phyloP scores from a whole-genome alignment of 164 flowering plant species.

The Buxus sempervirens region DNA sequence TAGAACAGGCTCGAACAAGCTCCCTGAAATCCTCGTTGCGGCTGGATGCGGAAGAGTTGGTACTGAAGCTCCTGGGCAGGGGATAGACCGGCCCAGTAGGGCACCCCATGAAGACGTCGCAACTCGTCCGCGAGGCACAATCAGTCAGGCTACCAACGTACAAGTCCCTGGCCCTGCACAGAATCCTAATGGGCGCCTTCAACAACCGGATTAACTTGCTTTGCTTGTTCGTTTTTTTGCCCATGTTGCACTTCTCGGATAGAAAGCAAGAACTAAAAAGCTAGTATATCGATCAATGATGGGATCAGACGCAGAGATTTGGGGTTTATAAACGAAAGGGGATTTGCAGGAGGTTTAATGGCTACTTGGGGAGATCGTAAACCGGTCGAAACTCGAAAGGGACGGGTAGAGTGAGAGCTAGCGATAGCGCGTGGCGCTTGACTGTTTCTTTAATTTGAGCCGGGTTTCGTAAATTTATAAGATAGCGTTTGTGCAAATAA shows the following conservation, averaged over 20 bases:
- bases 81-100: constrained; percentile 17
- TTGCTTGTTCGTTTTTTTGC: constrained; percentile 8
- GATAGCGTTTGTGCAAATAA: no score
- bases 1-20: constrained; percentile 39
- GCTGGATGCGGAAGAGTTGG: constrained; percentile 17
- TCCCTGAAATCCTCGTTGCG: constrained; percentile 43
- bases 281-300: no score
- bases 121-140: constrained; percentile 25
- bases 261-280: no score
- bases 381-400: no score
- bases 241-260: constrained; percentile 14
- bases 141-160: constrained; percentile 36
- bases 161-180: constrained; percentile 33
- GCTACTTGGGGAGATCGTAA: no score
- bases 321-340: no score
- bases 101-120: constrained; percentile 13
- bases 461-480: no score
- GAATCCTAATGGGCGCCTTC: constrained; percentile 34
- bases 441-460: no score
- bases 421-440: no score
- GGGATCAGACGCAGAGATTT: no score
- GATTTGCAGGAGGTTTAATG: no score
- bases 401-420: no score
- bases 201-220: constrained; percentile 21
- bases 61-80: constrained; percentile 48